These are phyloP conservation scores for Salmacisia buchloeana DNA, from an alignment of 1,284 basidiomycete genomes.

Conservation along the genomic window DNA sequence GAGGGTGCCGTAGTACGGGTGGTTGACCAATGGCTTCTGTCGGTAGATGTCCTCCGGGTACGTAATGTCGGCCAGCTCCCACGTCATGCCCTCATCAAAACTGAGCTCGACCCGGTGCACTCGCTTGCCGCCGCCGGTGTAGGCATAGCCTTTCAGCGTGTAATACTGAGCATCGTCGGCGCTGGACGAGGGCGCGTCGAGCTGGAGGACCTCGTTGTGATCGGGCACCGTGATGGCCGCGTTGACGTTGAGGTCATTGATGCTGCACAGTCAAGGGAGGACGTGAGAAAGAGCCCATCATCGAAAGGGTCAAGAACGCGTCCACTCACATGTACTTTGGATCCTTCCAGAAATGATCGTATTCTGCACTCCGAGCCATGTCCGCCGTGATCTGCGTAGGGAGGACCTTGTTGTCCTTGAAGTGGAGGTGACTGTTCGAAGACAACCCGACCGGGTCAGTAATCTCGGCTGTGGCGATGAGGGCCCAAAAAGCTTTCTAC, in stretches of 20 bases:
- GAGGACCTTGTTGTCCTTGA: slow-evolving; percentile 63
- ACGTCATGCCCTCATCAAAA: slow-evolving; percentile 60
- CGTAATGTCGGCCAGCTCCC: slow-evolving; percentile 57
- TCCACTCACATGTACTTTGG: slow-evolving; percentile 53
- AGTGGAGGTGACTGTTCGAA: slow-evolving; percentile 21
- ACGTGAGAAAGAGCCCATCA: slow-evolving; percentile 47
- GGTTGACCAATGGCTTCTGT: slow-evolving; percentile 42
- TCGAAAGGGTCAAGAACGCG: neutral
- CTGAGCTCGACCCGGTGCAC: slow-evolving; percentile 63
- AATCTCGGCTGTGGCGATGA: slow-evolving; percentile 23
- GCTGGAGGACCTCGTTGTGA: slow-evolving; percentile 57
- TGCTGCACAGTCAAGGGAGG: slow-evolving; percentile 11
- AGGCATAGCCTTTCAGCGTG: slow-evolving; percentile 59
- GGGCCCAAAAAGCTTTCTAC: neutral
- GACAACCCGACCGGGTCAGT: neutral
- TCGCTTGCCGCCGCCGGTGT: slow-evolving; percentile 63
- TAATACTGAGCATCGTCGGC: neutral
- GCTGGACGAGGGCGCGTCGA: slow-evolving; percentile 19
- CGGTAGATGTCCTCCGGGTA: slow-evolving; percentile 62
- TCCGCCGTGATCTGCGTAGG: slow-evolving; percentile 60
- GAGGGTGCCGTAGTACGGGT: slow-evolving; percentile 51
- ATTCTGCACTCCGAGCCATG: slow-evolving; percentile 58
- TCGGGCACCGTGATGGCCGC: slow-evolving; percentile 61
- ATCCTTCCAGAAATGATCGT: slow-evolving; percentile 61
- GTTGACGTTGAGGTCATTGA: slow-evolving; percentile 63